These are phyloP conservation scores for Ustilago loliicola DNA, from an alignment of 1,284 basidiomycete species.

Conservation along the genomic window DNA sequence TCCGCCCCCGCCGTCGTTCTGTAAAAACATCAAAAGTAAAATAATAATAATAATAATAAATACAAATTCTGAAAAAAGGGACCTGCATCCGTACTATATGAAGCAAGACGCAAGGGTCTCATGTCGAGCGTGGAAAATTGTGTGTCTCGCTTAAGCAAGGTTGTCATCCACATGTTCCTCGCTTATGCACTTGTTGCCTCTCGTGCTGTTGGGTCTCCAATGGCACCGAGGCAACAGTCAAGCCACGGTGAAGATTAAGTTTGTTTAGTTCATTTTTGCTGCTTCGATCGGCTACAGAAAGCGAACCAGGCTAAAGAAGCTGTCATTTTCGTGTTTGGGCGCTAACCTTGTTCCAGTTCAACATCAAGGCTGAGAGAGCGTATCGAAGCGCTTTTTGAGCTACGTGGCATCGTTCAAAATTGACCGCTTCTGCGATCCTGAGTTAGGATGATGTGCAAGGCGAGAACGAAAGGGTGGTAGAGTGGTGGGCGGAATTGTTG, in stretches of 20 bases:
- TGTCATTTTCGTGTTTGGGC: background rate
- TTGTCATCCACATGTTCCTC: background rate
- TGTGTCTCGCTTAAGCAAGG: background rate
- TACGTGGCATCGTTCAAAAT: too few species aligned
- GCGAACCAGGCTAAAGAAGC: background rate
- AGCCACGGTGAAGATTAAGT: too few species aligned
- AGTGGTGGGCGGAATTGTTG: too few species aligned
- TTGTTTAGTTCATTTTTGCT: background rate
- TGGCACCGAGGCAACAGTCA: too few species aligned
- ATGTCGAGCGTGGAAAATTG: background rate
- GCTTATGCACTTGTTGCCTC: background rate
- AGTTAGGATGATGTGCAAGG: too few species aligned
- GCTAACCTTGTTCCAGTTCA: too few species aligned
- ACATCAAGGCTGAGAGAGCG: too few species aligned
- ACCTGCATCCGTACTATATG: background rate
- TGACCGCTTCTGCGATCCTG: too few species aligned
- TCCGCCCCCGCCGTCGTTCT: background rate
- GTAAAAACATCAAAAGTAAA: too few species aligned
- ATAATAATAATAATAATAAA: background rate
- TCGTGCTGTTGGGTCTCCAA: background rate
- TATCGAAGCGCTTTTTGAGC: too few species aligned
- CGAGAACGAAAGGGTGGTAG: too few species aligned
- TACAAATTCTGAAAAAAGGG: background rate
- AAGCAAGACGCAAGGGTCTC: background rate
- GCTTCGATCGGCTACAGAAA: conserved; percentile 4